These are phyloP conservation scores for Alternaria alternata DNA, from an alignment of 2,329 filamentous ascomycete species.

Conservation along the genomic window DNA sequence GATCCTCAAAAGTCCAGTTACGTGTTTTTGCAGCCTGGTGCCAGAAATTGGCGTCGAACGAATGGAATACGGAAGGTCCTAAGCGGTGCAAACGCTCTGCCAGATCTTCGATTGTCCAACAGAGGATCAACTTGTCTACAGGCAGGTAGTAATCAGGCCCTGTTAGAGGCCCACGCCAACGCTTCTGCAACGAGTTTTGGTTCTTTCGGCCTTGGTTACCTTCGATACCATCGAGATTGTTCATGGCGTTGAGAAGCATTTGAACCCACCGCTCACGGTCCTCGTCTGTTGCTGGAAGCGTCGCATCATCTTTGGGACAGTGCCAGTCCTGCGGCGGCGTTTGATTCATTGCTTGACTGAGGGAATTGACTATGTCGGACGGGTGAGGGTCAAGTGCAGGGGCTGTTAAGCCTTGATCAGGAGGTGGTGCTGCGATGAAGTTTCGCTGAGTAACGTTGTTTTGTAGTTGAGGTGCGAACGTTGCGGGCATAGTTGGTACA, in stretches of 20 bases:
- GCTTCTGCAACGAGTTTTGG: not conserved
- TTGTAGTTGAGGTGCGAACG: not conserved
- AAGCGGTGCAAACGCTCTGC: slow-evolving; percentile 1
- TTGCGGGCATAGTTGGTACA: not conserved
- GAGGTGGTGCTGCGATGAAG: not conserved
- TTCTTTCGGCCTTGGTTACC: not conserved
- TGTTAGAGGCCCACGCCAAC: not conserved
- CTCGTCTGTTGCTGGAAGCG: not conserved
- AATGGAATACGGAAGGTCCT: not conserved
- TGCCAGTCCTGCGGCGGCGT: not conserved
- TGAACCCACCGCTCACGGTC: slow-evolving; percentile 5
- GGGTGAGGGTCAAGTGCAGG: not conserved
- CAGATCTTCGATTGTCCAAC: slow-evolving; percentile 7
- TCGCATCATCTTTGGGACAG: slow-evolving; percentile 6
- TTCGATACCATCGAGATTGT: slow-evolving; percentile 1
- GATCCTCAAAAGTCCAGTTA: slow-evolving; percentile 1
- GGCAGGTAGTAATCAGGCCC: not conserved
- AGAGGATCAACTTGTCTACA: not conserved
- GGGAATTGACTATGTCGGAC: not conserved
- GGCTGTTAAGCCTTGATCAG: not conserved
- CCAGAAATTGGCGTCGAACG: not conserved
- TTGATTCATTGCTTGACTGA: not conserved
- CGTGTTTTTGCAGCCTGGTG: not conserved
- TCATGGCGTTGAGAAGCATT: slow-evolving; percentile 11
- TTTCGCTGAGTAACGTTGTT: not conserved